Evolutionary conservation across 2,329 filamentous ascomycete species (phyloP), one percentile per base, ranked within the genome.

Genomic region (Plenodomus biglobosus): DNA sequence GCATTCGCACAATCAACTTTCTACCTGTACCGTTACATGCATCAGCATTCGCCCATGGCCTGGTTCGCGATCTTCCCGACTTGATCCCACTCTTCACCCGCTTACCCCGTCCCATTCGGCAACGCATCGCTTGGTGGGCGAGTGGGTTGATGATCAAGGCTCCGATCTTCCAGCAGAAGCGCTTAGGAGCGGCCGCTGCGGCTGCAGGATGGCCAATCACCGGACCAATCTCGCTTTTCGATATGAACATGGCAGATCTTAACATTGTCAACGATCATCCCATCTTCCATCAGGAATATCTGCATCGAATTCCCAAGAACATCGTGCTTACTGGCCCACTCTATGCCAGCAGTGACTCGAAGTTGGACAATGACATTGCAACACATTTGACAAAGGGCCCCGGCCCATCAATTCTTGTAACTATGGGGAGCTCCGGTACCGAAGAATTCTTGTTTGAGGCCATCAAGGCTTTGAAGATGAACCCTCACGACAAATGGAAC

Each of bases 211-310:
- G 64, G 65, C 63, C 60, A 8, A 48, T 56, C 46, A 56, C 53
- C 19, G 65, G 65, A 0, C 65, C 65, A 1, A 67, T 68, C 24
- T 65, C 61, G 1, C 57, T 68, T 11, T 68, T 68, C 52, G 65
- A 68, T 22, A 68, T 68, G 63, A 66, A 66, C 40, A 67, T 67
- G 64, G 65, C 65, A 2, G 64, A 68, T 37, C 65, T 68, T 18
- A 68, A 68, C 39, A 42, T 68, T 19, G 65, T 68, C 34, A 68
- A 68, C 44, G 65, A 68, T 30, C 64, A 67, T 48, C 65, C 65
- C 16, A 44, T 63, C 13, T 68, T 68, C 47, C 65, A 68, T 32
- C 51, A 58, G 18, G 65, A 66, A 41, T 68, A 68, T 42, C 38
- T 63, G 3, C 55, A 67, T 41, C 59, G 55, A 6, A 48, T 68